Conservation (phyloP, 1,284 basidiomycete species). For the Cryptococcus neoformans region DNA sequence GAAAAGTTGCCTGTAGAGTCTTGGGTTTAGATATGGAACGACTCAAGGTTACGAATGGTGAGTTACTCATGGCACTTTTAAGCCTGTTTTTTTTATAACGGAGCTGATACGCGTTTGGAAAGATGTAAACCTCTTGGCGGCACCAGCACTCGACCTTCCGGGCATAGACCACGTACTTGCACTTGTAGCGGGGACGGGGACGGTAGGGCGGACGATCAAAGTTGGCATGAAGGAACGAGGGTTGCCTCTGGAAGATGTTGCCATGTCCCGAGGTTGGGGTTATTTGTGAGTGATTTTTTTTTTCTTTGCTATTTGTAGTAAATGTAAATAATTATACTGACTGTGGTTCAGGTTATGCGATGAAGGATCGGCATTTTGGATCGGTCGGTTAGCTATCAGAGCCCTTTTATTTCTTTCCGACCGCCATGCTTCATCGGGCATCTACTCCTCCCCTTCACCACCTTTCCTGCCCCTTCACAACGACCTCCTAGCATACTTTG, state of each 20-base stretch:
- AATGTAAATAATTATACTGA: background rate
- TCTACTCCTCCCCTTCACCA: constrained; percentile 23
- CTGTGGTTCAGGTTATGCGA: constrained; percentile 28
- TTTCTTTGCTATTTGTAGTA: background rate
- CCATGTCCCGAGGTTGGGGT: constrained; percentile 38
- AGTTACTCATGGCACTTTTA: background rate
- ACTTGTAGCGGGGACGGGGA: constrained; percentile 42
- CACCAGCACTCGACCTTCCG: constrained; percentile 30
- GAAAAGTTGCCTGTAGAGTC: constrained; percentile 14
- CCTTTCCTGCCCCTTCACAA: constrained; percentile 25
- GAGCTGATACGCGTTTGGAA: background rate
- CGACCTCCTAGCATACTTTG: constrained; percentile 40
- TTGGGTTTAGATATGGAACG: constrained; percentile 16
- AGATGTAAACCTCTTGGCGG: constrained; percentile 45
- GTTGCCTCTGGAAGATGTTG: constrained; percentile 37
- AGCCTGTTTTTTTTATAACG: background rate
- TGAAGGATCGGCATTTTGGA: constrained; percentile 43
- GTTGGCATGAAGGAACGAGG: constrained; percentile 11
- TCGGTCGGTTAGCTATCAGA: constrained; percentile 40
- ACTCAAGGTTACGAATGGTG: constrained; percentile 36
- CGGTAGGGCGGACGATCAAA: constrained; percentile 35
- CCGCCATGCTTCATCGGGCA: constrained; percentile 22
- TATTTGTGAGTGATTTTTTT: constrained; percentile 24
- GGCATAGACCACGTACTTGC: constrained; percentile 34
- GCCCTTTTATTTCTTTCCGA: constrained; percentile 30